A percentile compares a stretch with the other conserved stretches of the same genome.
Evolutionary conservation across 768 basidiomycete genomes (phyloP).

Genomic region (Tulasnella sp.): DNA sequence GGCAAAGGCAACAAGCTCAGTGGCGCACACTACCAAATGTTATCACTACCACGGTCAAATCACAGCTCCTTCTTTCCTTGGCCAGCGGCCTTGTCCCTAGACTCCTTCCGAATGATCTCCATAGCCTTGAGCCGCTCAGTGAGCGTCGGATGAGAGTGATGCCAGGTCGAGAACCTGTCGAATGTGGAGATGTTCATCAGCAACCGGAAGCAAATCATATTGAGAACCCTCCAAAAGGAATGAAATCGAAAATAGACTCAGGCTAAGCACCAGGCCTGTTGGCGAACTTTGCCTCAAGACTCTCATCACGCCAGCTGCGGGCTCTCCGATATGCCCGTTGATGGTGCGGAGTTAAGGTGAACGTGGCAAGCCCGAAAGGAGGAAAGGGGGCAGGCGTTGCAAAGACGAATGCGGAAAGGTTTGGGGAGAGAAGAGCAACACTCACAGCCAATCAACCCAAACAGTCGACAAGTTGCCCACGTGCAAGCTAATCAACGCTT

Average conservation of each 20-base stretch:
- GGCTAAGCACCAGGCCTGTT: too few species aligned
- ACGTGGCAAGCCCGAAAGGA: not conserved
- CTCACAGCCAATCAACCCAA: slow-evolving; percentile 91
- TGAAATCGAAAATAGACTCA: too few species aligned
- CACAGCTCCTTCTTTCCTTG: slow-evolving; percentile 28
- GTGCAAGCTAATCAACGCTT: slow-evolving; percentile 82
- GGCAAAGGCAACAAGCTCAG: too few species aligned
- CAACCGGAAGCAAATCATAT: slow-evolving; percentile 4
- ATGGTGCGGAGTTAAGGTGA: not conserved
- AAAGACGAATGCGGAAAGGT: not conserved
- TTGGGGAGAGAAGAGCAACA: slow-evolving; percentile 20
- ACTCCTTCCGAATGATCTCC: slow-evolving; percentile 47
- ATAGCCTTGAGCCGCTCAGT: slow-evolving; percentile 85
- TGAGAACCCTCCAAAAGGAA: not conserved
- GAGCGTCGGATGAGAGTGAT: slow-evolving; percentile 94
- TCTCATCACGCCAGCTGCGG: not conserved
- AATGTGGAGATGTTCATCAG: not conserved
- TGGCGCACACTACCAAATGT: not conserved
- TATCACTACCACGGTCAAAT: not conserved
- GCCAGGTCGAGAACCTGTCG: slow-evolving; percentile 85
- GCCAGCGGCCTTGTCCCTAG: not conserved
- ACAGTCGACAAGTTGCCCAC: slow-evolving; percentile 92
- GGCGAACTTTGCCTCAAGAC: not conserved
- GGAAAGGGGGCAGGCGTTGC: not conserved
- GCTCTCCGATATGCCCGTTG: not conserved